These are phyloP conservation scores for Trichoderma asperelloides DNA, from an alignment of 495 filamentous ascomycete species.

Conservation along the genomic window DNA sequence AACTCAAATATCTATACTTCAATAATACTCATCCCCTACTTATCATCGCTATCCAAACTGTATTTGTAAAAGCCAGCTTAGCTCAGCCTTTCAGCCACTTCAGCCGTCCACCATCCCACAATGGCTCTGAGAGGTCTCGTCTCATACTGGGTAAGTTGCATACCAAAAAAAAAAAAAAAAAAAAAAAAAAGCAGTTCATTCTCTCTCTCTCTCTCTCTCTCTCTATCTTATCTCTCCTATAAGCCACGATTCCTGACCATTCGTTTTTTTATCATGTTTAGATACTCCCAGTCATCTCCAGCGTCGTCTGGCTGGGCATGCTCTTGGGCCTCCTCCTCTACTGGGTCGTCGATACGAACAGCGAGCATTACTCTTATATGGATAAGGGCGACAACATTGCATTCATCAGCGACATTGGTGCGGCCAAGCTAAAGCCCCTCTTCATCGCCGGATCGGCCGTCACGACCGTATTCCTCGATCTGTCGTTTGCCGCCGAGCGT, in stretches of 20 bases:
- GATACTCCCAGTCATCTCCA: conserved; percentile 74
- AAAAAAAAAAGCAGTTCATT: background rate
- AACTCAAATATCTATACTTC: background rate
- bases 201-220: conserved; percentile 13
- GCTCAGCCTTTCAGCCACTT: background rate
- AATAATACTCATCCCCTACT: background rate
- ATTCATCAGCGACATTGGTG: conserved; percentile 81
- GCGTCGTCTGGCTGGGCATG: conserved; percentile 69
- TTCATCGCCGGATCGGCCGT: conserved; percentile 76
- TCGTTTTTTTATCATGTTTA: conserved; percentile 29
- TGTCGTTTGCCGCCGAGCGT: conserved; percentile 71
- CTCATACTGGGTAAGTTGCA: conserved; percentile 42
- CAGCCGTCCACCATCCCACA: background rate
- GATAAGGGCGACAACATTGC: conserved; percentile 57
- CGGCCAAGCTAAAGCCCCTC: conserved; percentile 60
- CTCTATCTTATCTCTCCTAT: conserved; percentile 17
- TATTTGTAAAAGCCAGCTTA: background rate
- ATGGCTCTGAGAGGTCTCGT: conserved; percentile 29
- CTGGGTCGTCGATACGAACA: conserved; percentile 54
- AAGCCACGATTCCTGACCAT: no score
- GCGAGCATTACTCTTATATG: conserved; percentile 60
- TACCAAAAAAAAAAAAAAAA: background rate
- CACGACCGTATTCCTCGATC: conserved; percentile 75
- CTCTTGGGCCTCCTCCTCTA: conserved; percentile 40
- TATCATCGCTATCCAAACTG: background rate